Percentiles rank a stretch among this genome's conserved stretches.
These are phyloP conservation scores for Saccharomycopsis amapae DNA, from an alignment of 805 yeast genomes.

Conservation along the genomic window DNA sequence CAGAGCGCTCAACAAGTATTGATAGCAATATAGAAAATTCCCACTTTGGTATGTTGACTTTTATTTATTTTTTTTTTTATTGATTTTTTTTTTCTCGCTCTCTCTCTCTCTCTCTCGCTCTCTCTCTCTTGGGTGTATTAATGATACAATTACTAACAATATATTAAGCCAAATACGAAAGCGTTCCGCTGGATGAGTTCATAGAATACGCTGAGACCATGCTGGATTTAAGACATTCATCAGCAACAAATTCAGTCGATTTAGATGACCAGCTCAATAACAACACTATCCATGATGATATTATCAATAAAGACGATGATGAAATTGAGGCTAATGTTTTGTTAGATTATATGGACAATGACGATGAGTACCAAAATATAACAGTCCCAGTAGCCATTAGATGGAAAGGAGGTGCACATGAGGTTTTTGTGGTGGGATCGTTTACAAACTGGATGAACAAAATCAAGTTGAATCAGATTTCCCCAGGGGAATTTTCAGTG, in stretches of 20 bases:
- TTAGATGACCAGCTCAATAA: slow-evolving; percentile 6
- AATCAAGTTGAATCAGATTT: slow-evolving; percentile 65
- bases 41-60: no score
- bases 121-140: no score
- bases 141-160: no score
- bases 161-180: no score
- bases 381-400: slow-evolving; percentile 56
- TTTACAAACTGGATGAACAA: slow-evolving; percentile 97
- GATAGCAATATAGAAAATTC: no score
- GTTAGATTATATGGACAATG: slow-evolving; percentile 19
- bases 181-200: slow-evolving; percentile 12
- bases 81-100: no score
- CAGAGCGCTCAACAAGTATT: no score
- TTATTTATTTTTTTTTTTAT: no score
- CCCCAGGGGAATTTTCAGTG: slow-evolving; percentile 45
- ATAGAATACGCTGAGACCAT: slow-evolving; percentile 7
- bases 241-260: no score
- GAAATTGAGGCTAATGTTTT: slow-evolving; percentile 21
- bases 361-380: slow-evolving; percentile 11
- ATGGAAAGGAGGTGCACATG: slow-evolving; percentile 92
- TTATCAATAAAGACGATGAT: slow-evolving; percentile 21
- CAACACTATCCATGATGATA: slow-evolving; percentile 21
- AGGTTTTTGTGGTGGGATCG: slow-evolving; percentile 93
- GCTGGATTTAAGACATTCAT: no score
- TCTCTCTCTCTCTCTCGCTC: no score